Base-by-base conservation (phyloP, 2,329 filamentous ascomycete species). In the Pseudocercospora macadamiae region DNA sequence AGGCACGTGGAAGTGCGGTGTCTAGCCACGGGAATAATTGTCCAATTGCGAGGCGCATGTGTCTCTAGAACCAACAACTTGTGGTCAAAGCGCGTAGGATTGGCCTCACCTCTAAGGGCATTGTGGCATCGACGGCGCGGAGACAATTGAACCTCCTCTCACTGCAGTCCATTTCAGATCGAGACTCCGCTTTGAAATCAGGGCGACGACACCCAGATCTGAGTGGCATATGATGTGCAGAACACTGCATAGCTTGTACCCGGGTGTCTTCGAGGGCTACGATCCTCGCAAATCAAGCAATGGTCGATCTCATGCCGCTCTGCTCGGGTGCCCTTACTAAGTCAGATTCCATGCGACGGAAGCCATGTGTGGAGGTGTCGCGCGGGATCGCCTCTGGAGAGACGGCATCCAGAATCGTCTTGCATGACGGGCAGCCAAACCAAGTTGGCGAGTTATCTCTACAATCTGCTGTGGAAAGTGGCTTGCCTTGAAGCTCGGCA, bases 361-460 rank as follows among this genome's bases (percentile, higher is more conserved):
- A 36, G 32, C 32, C 32, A 36, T 36, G 32, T 36, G 32, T 4
- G 32, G 32, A 36, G 32, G 12, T 36, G 14, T 16, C 32, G 16
- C 10, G 16, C 32, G 32, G 12, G 32, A 36, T 36, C 32, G 32
- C 14, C 32, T n/a, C 32, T 36, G 12, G 32, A 18, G 37, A 21
- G n/a, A 21, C 37, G 37, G n/a, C 37, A 42, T 42, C 37, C 37
- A 18, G 37, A 16, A 4, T 9, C 37, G n/a, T 42, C 37, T 14
- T 42, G 37, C 37, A 21, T 42, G 37, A 42, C 9, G 37, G 37
- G 37, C 37, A 42, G 37, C n/a, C 37, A 42, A 42, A 42, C 37
- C 37, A 42, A 42, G 37, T 42, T 42, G 37, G 37, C 37, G 37
- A 18, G 37, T 36, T 36, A 21, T 42, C 18, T 42, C 18, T 18